Base-by-base conservation (phyloP, 23 red algal species). In the Gracilaria gracilis region DNA sequence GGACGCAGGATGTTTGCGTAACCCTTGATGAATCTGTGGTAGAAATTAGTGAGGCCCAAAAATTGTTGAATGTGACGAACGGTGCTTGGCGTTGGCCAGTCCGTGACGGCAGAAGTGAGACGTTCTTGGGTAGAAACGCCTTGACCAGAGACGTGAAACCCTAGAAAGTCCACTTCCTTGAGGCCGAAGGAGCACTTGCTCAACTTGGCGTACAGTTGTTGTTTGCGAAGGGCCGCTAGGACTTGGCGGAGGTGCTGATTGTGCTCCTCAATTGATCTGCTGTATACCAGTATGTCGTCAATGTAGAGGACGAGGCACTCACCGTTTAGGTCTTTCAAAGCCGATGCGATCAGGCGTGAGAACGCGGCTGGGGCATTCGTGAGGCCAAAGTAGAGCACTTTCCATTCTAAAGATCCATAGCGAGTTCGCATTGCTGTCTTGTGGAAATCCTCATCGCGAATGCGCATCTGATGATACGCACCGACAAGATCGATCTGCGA, bases 321-420 rank as follows among this genome's bases (percentile, higher is more conserved):
- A 11, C 38, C 34, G 15, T 48, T 79, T 28, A 79, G 57, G 17
- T 5, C 16, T 20, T 25, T 20, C 5, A 59, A 25, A 19, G 21
- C 57, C 3, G 9, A 59, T 8, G 57, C 57, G 17, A 59, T 59
- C 9, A 87, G 50, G 37, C 83, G 9, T 46, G 40, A 69, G 67
- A 87, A 85, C 0, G 61, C 61, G 2, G 47, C 62, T 46, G 83
- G 61, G 31, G 61, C 13, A 25, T 87, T 87, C 21, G 83, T 55
- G 19, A 87, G 61, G 23, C 83, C 0, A 39, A 87, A 87, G 31
- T 11, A 69, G 28, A 73, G 29, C 4, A 72, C 58, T 11, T 28
- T 7, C 58, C 58, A 86, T 86, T 86, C 67, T 11, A 86, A 86
- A 42, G 37, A 50, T 46, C 83, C 62, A 51, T 42, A 73, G 25